Evolutionary conservation across 2,329 filamentous ascomycete species (phyloP), one percentile per base, ranked within the genome.

Genomic region (Penicillium sp.): DNA sequence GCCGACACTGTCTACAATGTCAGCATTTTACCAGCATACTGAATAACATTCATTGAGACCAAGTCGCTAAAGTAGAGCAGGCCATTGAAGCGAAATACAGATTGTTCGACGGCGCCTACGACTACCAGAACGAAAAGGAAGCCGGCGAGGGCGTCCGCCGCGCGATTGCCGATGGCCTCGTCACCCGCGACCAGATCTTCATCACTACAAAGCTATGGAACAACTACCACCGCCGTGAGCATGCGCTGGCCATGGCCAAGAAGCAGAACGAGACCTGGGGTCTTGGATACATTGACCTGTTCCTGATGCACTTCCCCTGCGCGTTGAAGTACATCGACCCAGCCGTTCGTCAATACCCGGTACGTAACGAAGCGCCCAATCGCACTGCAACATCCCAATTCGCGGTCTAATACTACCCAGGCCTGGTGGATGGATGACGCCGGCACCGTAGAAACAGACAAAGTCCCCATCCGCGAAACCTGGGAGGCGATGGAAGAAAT

Each of bases 191-290:
- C 9, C 44, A 60, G 27, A 52, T 58, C 22, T 60, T 60, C 55
- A 55, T 60, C 43, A 55, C 55, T 18, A 58, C 59, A 1, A 60
- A 60, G 49, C 55, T 58, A 31, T 60, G 59, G 59, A 60, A 60
- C 40, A 60, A 60, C 47, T 60, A 52, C 40, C 59, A 58, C 52
- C 51, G 52, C 6, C 55, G 55, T 24, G 51, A 52, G 4, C 51
- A 60, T 13, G 52, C 55, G 9, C 14, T 58, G 1, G 46, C 33
- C 3, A 60, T 60, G 55, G 47, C 59, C n/a, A 40, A 39, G 22
- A 55, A 40, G 6, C 59, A 60, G 24, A 58, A 53, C 16, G 51
- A 55, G 7, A 24, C 55, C 13, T 60, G 59, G 55, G 55, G 51
- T 3, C 40, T 60, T 31, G 59, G 55, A 3, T 60, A 60, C 19